Percentiles rank a stretch among this genome's conserved stretches.
Evolutionary conservation across 768 basidiomycete genomes (phyloP).

Genomic region (Antrodiella citrinella): DNA sequence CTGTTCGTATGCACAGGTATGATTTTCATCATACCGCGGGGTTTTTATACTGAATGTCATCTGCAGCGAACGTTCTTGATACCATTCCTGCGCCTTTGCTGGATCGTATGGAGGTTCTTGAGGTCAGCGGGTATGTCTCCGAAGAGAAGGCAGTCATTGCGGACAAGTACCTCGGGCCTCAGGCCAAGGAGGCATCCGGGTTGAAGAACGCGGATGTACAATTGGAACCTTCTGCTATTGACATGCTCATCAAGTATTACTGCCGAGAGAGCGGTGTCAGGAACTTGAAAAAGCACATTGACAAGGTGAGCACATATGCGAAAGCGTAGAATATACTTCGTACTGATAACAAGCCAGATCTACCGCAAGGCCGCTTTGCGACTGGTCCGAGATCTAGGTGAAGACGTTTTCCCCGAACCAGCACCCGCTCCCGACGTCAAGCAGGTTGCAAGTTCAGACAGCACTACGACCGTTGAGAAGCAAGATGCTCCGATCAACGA

Average conservation of each 20-base stretch:
- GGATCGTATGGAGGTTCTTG: conserved; percentile 94
- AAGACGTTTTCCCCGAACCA: conserved; percentile 76
- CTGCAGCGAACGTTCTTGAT: conserved; percentile 75
- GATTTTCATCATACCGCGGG: conserved; percentile 3
- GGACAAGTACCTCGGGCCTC: conserved; percentile 80
- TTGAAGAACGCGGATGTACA: conserved; percentile 78
- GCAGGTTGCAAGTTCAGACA: conserved; percentile 9
- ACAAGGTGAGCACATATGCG: conserved; percentile 55
- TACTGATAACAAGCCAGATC: conserved; percentile 44
- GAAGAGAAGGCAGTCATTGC: conserved; percentile 91
- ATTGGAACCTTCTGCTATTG: conserved; percentile 70
- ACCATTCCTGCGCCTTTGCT: conserved; percentile 91
- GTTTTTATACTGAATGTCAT: not conserved
- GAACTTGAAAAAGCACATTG: conserved; percentile 96
- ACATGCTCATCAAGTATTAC: conserved; percentile 91
- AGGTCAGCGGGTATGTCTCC: conserved; percentile 90
- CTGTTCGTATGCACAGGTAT: conserved; percentile 91
- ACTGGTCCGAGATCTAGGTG: conserved; percentile 85
- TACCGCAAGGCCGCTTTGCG: conserved; percentile 94
- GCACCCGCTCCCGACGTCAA: conserved; percentile 13
- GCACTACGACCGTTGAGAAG: conserved; percentile 38
- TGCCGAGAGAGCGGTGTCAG: conserved; percentile 96
- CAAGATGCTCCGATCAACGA: conserved; percentile 40
- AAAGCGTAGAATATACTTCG: not conserved
- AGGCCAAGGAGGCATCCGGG: conserved; percentile 87